Evolutionary conservation across 352 stramenopile genomes (phyloP).

Genomic region (Pythium aphanidermatum): DNA sequence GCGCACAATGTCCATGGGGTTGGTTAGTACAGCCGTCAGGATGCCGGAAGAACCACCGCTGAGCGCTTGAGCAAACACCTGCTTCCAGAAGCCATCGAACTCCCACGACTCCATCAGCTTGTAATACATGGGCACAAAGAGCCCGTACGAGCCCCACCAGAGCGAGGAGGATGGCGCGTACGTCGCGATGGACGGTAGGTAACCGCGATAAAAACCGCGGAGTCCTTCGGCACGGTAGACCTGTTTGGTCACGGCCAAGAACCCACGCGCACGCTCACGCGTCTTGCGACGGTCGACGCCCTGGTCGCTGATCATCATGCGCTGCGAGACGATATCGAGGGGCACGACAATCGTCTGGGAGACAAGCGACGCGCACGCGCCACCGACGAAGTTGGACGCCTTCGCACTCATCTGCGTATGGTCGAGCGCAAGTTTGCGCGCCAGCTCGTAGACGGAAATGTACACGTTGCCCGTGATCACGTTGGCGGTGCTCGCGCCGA

Average conservation of each 20-base stretch:
- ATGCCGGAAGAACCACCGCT: constrained; percentile 72
- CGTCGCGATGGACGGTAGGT: constrained; percentile 78
- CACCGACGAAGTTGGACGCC: constrained; percentile 68
- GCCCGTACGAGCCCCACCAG: constrained; percentile 85
- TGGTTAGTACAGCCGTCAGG: constrained; percentile 75
- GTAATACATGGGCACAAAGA: constrained; percentile 75
- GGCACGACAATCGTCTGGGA: constrained; percentile 85
- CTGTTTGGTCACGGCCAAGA: constrained; percentile 52
- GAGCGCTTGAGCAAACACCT: constrained; percentile 75
- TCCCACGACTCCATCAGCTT: constrained; percentile 43
- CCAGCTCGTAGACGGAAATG: constrained; percentile 85
- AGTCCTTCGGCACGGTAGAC: constrained; percentile 62
- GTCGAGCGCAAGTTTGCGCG: constrained; percentile 61
- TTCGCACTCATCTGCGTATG: constrained; percentile 45
- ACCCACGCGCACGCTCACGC: constrained; percentile 44
- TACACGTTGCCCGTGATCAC: constrained; percentile 87
- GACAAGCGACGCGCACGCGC: constrained; percentile 68
- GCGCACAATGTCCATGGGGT: constrained; percentile 87
- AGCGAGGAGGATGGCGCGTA: constrained; percentile 83
- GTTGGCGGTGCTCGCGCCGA: constrained; percentile 81
- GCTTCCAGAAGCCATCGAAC: constrained; percentile 74
- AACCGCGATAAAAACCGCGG: constrained; percentile 79
- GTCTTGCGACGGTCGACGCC: constrained; percentile 54
- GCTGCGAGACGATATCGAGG: constrained; percentile 86
- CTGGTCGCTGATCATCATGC: constrained; percentile 86